Percentiles rank a stretch among this genome's conserved stretches.
Evolutionary conservation across 1,139 yeast genomes (phyloP).

Genomic region (Suhomyces coccinellae): DNA sequence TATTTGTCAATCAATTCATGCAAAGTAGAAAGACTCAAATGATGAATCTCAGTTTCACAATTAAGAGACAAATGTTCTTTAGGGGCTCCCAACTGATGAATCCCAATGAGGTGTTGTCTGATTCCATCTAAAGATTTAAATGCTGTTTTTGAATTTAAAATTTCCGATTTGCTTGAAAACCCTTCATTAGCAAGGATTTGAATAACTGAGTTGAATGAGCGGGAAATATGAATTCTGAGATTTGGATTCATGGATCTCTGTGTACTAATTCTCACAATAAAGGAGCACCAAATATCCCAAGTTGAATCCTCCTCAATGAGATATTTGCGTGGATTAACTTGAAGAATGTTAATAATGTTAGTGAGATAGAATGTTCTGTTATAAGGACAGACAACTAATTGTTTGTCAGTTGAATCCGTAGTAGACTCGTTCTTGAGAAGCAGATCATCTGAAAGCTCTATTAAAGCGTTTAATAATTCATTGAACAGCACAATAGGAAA

Average conservation of each 20-base stretch:
- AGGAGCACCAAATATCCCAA: conserved; percentile 50
- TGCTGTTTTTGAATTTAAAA: conserved; percentile 30
- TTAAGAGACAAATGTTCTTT: conserved; percentile 45
- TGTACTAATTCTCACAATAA: conserved; percentile 39
- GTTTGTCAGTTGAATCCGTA: not conserved
- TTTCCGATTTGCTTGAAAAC: conserved; percentile 27
- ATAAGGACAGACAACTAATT: conserved; percentile 32
- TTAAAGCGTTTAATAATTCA: conserved; percentile 46
- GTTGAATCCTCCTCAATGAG: conserved; percentile 36
- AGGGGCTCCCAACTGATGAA: conserved; percentile 41
- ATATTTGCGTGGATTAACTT: conserved; percentile 52
- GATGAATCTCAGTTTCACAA: conserved; percentile 67
- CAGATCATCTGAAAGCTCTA: conserved; percentile 39
- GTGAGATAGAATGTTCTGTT: conserved; percentile 44
- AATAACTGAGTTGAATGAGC: conserved; percentile 51
- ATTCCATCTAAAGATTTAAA: conserved; percentile 39
- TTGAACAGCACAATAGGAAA: conserved; percentile 53
- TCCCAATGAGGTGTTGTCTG: conserved; percentile 28
- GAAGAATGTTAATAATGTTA: conserved; percentile 45
- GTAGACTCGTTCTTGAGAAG: conserved; percentile 8
- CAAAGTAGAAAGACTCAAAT: conserved; percentile 60
- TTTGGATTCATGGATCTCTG: conserved; percentile 44
- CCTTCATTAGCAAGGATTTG: conserved; percentile 50
- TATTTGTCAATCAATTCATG: conserved; percentile 73
- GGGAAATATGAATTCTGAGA: conserved; percentile 47